phyloP scores from a whole-genome alignment of 768 basidiomycete genomes.

The Suillus cothurnatus region DNA sequence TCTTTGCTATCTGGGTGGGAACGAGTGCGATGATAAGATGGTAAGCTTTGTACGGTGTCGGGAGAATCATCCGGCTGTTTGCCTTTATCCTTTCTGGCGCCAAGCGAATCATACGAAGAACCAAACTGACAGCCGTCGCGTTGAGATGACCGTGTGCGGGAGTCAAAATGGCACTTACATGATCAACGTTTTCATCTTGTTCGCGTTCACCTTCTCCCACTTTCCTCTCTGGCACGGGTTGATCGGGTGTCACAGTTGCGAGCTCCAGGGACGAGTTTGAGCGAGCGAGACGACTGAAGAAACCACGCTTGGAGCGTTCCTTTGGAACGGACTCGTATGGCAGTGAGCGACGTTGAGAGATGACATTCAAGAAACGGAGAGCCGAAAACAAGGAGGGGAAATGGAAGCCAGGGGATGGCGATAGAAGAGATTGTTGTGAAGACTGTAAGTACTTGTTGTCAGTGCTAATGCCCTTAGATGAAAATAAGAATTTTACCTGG shows the following conservation, averaged over 20 bases:
- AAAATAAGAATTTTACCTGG: too few relatives aligned
- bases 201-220: neutral
- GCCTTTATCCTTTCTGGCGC: neutral
- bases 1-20: too few relatives aligned
- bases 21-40: neutral
- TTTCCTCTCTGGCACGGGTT: neutral
- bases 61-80: neutral
- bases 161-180: neutral
- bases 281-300: too few relatives aligned
- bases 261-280: too few relatives aligned
- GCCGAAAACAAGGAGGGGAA: fast-evolving
- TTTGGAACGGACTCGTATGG: too few relatives aligned
- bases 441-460: neutral
- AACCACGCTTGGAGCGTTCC: too few relatives aligned
- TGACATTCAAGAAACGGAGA: neutral
- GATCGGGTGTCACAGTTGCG: too few relatives aligned
- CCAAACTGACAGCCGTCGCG: neutral
- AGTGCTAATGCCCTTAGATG: too few relatives aligned
- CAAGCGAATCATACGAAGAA: too few relatives aligned
- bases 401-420: neutral
- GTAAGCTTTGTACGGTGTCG: neutral
- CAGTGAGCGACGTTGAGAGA: neutral
- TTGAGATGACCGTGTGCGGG: neutral
- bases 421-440: neutral
- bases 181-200: neutral